Percentiles rank a stretch among this genome's conserved stretches.
These are phyloP conservation scores for Isabelozyma gotoi DNA, from an alignment of 805 yeast genomes.

Conservation along the genomic window DNA sequence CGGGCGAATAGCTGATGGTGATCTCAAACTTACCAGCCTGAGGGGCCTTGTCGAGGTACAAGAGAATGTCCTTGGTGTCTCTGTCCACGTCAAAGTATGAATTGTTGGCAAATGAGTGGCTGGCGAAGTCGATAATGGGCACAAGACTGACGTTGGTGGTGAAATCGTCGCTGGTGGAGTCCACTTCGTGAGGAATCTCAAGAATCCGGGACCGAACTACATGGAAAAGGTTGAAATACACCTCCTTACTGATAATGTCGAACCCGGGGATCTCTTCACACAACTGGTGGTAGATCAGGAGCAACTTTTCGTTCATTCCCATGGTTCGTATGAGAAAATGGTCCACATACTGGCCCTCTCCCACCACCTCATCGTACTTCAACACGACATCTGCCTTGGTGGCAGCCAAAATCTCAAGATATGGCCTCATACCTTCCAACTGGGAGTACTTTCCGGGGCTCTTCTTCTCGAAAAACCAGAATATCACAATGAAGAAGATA, in stretches of 20 bases:
- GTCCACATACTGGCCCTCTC: neutral
- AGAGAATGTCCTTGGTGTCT: conserved; percentile 47
- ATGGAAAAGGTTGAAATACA: conserved; percentile 24
- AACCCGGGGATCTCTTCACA: neutral
- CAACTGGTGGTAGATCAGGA: neutral
- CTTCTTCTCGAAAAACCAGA: neutral
- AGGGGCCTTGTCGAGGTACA: conserved; percentile 47
- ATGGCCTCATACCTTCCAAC: neutral
- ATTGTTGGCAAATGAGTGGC: conserved; percentile 49
- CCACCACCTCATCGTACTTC: neutral
- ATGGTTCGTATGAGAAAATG: neutral
- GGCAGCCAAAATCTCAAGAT: neutral
- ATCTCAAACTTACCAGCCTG: conserved; percentile 14
- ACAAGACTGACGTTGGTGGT: conserved; percentile 52
- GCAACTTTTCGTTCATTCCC: neutral
- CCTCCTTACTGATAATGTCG: neutral
- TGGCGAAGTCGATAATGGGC: conserved; percentile 67
- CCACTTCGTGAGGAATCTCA: conserved; percentile 55
- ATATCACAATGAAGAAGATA: neutral
- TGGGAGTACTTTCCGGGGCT: neutral
- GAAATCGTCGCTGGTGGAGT: conserved; percentile 47
- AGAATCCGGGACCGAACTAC: conserved; percentile 60
- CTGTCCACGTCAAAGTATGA: conserved; percentile 60
- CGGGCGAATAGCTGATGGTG: conserved; percentile 24
- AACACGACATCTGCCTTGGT: neutral